phyloP scores from a whole-genome alignment of 78 protist genomes.

The Polysphondylium violaceum region DNA sequence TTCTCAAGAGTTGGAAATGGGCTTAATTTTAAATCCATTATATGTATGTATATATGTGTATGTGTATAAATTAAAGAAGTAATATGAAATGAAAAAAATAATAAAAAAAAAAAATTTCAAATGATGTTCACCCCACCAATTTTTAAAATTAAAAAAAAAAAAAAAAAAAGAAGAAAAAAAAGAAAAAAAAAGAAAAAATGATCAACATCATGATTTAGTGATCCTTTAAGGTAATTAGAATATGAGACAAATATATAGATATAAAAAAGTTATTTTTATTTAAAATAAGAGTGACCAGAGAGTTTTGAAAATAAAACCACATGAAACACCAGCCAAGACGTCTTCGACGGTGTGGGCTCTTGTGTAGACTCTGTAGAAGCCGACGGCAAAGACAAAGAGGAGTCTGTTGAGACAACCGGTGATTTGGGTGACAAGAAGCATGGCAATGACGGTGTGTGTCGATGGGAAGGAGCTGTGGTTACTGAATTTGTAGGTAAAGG shows the following conservation, averaged over 20 bases:
- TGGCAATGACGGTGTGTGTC: not conserved
- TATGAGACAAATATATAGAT: too few species aligned
- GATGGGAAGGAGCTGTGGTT: constrained; percentile 20
- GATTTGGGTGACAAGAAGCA: not conserved
- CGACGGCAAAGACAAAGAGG: not conserved
- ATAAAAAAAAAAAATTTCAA: too few species aligned
- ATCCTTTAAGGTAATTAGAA: too few species aligned
- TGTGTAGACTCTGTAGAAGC: not conserved
- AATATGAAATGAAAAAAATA: too few species aligned
- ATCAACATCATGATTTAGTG: too few species aligned
- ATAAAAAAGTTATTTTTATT: too few species aligned
- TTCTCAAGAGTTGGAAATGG: constrained; percentile 40
- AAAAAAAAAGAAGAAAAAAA: too few species aligned
- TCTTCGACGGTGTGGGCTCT: constrained; percentile 28
- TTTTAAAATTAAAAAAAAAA: too few species aligned
- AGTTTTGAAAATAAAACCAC: too few species aligned
- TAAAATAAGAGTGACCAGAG: too few species aligned
- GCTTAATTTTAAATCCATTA: constrained; percentile 58
- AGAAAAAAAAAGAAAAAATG: too few species aligned
- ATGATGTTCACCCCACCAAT: too few species aligned
- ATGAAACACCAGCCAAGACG: constrained; percentile 16
- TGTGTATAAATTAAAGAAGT: not conserved
- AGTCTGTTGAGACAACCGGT: not conserved
- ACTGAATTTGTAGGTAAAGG: constrained; percentile 1
- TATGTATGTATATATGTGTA: not conserved